Evolutionary conservation across 768 basidiomycete species (phyloP).

Genomic region (Leucogyrophana mollusca): DNA sequence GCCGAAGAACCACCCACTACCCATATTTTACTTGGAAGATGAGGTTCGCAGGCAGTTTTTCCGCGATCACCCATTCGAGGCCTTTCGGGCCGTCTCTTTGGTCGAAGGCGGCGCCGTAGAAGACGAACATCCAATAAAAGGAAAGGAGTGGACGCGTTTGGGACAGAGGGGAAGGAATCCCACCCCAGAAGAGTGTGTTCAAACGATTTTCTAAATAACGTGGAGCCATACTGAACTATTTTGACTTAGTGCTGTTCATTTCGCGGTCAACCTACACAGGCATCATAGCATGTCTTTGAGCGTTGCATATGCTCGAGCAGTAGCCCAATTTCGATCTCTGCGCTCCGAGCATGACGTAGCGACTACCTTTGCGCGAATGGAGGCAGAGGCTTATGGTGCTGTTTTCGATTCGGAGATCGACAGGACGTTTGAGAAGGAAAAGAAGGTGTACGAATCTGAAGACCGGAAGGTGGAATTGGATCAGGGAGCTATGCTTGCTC

Average conservation of each 20-base stretch:
- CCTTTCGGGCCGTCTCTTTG: constrained; percentile 75
- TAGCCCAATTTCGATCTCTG: constrained; percentile 85
- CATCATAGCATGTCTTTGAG: constrained; percentile 64
- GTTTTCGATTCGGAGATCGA: constrained; percentile 64
- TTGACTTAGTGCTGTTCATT: constrained; percentile 66
- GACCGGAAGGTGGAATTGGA: constrained; percentile 54
- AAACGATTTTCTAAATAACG: background rate
- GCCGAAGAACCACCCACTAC: constrained; percentile 46
- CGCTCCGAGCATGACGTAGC: constrained; percentile 83
- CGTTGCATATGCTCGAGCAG: constrained; percentile 75
- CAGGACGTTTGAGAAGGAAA: constrained; percentile 59
- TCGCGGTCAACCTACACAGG: constrained; percentile 75
- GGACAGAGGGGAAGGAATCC: constrained; percentile 83
- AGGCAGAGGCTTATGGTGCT: constrained; percentile 77
- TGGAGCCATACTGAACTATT: constrained; percentile 10
- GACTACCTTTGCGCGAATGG: constrained; percentile 70
- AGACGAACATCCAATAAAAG: constrained; percentile 54
- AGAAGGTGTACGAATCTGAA: constrained; percentile 59
- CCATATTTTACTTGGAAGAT: constrained; percentile 82
- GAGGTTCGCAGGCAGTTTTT: constrained; percentile 88
- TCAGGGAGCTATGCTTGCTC: constrained; percentile 57
- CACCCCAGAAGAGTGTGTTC: constrained; percentile 83
- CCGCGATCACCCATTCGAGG: constrained; percentile 94
- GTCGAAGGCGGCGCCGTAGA: constrained; percentile 67
- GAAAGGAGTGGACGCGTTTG: constrained; percentile 72